phyloP scores from a whole-genome alignment of 2,329 filamentous ascomycete species.

The Penicillium freii region DNA sequence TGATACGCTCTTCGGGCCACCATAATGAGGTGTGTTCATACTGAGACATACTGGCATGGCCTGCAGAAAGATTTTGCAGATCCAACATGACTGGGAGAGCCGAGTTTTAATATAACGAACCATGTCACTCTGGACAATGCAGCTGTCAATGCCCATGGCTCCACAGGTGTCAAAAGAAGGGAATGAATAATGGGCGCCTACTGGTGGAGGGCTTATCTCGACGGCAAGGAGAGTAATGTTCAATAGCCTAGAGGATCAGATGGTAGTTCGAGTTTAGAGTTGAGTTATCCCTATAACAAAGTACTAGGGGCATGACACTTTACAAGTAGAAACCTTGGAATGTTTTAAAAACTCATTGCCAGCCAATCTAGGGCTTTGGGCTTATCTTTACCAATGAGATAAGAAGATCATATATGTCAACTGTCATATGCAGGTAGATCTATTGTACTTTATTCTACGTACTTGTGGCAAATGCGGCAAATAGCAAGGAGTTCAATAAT shows the following conservation, averaged over 20 bases:
- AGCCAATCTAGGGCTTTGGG: slow-evolving; percentile 5
- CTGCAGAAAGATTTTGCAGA: not conserved
- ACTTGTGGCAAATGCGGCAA: not conserved
- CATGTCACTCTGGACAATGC: not conserved
- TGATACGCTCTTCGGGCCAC: slow-evolving; percentile 49
- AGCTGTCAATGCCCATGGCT: not conserved
- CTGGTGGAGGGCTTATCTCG: slow-evolving; percentile 2
- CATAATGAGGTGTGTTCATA: slow-evolving; percentile 35
- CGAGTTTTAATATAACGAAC: not conserved
- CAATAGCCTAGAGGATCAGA: not conserved
- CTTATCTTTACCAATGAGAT: slow-evolving; percentile 7
- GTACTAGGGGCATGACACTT: not conserved
- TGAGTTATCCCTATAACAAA: not conserved
- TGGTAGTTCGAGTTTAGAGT: not conserved
- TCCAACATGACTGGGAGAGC: not conserved
- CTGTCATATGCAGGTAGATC: not conserved
- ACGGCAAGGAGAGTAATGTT: not conserved
- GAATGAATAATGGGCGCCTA: not conserved
- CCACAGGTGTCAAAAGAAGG: not conserved
- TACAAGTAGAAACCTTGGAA: not conserved
- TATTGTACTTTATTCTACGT: not conserved
- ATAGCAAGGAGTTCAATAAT: slow-evolving; percentile 9
- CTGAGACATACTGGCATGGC: slow-evolving; percentile 13
- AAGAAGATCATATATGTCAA: not conserved
- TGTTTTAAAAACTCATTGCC: not conserved